Conservation (phyloP, 768 basidiomycete genomes). For the Lyophyllum shimeji region DNA sequence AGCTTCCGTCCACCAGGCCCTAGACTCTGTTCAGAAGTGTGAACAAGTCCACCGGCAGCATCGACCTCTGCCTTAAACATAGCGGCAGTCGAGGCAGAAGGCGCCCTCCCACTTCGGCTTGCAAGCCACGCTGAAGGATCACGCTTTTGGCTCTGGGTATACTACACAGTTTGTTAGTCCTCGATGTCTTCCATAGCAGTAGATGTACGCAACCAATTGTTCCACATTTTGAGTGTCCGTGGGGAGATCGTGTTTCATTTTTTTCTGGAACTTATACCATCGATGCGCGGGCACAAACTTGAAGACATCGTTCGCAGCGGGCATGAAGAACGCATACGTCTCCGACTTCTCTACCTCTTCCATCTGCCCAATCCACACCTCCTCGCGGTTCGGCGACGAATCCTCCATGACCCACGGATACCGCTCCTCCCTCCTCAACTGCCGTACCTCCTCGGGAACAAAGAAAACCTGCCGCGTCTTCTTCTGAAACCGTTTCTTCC, state of each 20-base stretch:
- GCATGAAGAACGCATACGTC: constrained; percentile 83
- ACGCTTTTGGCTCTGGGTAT: constrained; percentile 67
- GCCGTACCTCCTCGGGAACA: constrained; percentile 74
- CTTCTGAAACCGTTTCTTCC: constrained; percentile 78
- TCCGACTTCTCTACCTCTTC: constrained; percentile 73
- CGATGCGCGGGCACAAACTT: constrained; percentile 85
- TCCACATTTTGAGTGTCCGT: constrained; percentile 68
- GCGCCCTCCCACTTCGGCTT: constrained; percentile 55
- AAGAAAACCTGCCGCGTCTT: constrained; percentile 83
- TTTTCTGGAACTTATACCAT: constrained; percentile 94
- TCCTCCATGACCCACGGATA: constrained; percentile 95
- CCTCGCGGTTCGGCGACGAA: constrained; percentile 51
- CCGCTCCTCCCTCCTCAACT: constrained; percentile 81
- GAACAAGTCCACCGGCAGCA: constrained; percentile 45
- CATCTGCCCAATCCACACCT: constrained; percentile 81
- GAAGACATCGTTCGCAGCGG: constrained; percentile 77
- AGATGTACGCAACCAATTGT: constrained; percentile 45
- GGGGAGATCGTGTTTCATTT: constrained; percentile 70
- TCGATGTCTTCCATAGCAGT: constrained; percentile 16
- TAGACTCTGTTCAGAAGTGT: constrained; percentile 52
- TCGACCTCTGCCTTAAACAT: constrained; percentile 70
- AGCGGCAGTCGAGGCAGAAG: constrained; percentile 62
- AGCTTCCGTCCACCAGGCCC: constrained; percentile 70
- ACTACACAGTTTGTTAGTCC: constrained; percentile 26
- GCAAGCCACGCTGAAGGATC: constrained; percentile 76